phyloP scores from a whole-genome alignment of 202 grass and related monocot genomes.

The Setaria italica region DNA sequence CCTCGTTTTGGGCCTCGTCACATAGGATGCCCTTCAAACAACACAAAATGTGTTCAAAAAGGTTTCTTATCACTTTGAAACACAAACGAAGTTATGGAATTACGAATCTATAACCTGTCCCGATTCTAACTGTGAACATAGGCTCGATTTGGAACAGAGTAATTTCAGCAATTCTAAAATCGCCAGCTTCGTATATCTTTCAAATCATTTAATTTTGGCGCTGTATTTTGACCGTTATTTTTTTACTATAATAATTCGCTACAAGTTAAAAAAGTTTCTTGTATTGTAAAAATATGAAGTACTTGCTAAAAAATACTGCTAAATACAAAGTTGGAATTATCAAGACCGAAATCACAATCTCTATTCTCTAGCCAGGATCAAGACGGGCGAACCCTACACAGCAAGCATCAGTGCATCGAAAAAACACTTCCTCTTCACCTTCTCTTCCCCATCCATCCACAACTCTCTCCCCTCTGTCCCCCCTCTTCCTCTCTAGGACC shows the following conservation, averaged over 20 bases:
- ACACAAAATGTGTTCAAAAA: not conserved
- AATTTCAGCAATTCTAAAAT: not conserved
- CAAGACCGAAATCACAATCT: not conserved
- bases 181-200: not conserved
- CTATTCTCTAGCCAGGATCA: not conserved
- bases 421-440: not conserved
- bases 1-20: not conserved
- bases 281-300: too few relatives aligned
- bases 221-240: not conserved
- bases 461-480: not conserved
- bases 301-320: not conserved
- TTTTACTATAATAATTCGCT: not conserved
- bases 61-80: not conserved
- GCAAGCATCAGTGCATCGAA: not conserved
- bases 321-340: not conserved
- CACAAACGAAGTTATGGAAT: too few relatives aligned
- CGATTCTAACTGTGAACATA: not conserved
- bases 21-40: not conserved
- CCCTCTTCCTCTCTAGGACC: constrained; percentile 15
- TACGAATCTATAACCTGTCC: too few relatives aligned
- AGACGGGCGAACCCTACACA: not conserved
- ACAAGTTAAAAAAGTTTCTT: not conserved
- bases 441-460: constrained; percentile 34
- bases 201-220: not conserved
- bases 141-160: not conserved